Conservation (phyloP, 495 filamentous ascomycete species). For the Pyronema omphalodes region DNA sequence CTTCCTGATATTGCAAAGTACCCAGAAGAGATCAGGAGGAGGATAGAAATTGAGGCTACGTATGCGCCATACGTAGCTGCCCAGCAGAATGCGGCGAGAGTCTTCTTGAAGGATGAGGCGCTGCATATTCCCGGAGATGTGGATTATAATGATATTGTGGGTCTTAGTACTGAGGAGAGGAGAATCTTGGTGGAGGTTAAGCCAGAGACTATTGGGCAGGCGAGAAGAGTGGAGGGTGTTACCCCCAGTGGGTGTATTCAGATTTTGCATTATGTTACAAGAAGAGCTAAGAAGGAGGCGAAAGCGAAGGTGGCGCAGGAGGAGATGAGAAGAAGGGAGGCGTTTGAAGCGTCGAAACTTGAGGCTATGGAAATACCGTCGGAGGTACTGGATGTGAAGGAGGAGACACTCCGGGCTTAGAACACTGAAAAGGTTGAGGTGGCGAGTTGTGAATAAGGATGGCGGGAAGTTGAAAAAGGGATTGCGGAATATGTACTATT, state of each 20-base stretch:
- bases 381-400: not conserved
- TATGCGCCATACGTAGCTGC: constrained; percentile 70
- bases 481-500: too few species aligned
- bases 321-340: constrained; percentile 5
- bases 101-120: constrained; percentile 58
- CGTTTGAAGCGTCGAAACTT: constrained; percentile 8
- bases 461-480: too few species aligned
- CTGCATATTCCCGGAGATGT: constrained; percentile 55
- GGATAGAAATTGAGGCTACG: constrained; percentile 58
- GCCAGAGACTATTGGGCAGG: constrained; percentile 77
- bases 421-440: too few species aligned
- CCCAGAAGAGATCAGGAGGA: constrained; percentile 36
- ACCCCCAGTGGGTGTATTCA: constrained; percentile 27
- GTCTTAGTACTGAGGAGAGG: constrained; percentile 63
- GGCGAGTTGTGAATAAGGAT: too few species aligned
- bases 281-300: constrained; percentile 11
- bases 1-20: constrained; percentile 36
- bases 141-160: constrained; percentile 52
- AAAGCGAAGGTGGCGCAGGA: constrained; percentile 9
- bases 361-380: not conserved
- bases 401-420: too few species aligned
- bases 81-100: constrained; percentile 43
- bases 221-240: constrained; percentile 67
- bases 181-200: constrained; percentile 44
- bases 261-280: constrained; percentile 34